Base-by-base conservation (phyloP, 192 early-diverging fungal species). In the Backusella circina region DNA sequence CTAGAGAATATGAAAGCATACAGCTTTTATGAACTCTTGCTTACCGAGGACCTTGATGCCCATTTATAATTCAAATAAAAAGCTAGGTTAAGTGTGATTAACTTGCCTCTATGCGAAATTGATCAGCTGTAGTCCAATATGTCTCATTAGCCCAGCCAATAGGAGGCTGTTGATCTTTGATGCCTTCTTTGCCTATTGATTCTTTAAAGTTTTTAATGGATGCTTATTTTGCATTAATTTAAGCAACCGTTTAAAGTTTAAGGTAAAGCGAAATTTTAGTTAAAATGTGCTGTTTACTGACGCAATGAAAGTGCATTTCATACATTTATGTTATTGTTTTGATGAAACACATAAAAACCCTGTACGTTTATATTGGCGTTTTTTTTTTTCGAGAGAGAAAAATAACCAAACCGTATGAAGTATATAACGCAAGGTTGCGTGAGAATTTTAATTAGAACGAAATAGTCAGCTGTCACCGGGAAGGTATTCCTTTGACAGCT, bases 401-500 rank as follows among this genome's bases (percentile, higher is more conserved):
- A 41, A 41, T 1, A 13, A 35, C 33, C 5, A 35, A 35, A 5
- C 33, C 2, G 3, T 61, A 61, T 28, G 9, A 28, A 61, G 54
- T 26, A 28, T 61, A 61, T 61, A 28, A 28, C 54, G 54, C 23
- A 61, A 61, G 3, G 54, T 61, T 61, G 23, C 65, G 65, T 67
- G 65, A 33, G 65, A 67, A 67, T 67, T 61, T 61, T 61, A 61
- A 12, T 10, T 10, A 28, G 1, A 28, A 15, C 54, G 23, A 30
- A 2, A 61, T 4, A 26, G n/a, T 68, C 67, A 68, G 18, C 33
- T 68, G 67, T 28, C 36, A 37, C 67, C 67, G n/a, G 13, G 18
- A 68, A 68, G 67, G 67, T 68, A 68, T 35, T 68, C 67, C 3
- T 67, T 68, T 68, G 67, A 68, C 67, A 68, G 65, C 31, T 67